Percentiles rank a stretch among this genome's conserved stretches.
Conservation (phyloP, 164 flowering plant species). For the Piper longum region DNA sequence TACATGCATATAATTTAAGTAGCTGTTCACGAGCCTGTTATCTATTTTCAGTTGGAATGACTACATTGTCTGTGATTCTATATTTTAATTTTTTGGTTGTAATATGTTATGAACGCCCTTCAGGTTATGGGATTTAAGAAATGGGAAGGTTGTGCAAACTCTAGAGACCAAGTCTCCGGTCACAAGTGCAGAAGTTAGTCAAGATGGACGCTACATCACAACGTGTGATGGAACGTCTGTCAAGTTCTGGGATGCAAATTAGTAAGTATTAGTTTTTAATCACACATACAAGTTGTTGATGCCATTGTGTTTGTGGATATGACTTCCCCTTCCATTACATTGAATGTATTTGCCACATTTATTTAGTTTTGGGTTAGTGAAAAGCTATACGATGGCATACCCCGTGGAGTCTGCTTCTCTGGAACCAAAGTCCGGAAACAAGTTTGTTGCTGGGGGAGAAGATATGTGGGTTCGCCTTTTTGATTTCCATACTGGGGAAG, state of each 20-base stretch:
- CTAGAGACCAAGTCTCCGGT: conserved; percentile 88
- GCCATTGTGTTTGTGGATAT: neutral
- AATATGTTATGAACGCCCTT: neutral
- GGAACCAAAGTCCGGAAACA: conserved; percentile 83
- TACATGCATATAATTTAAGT: too few relatives aligned
- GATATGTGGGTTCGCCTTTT: conserved; percentile 94
- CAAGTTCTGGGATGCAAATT: conserved; percentile 97
- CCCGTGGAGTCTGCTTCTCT: conserved; percentile 83
- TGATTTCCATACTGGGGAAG: conserved; percentile 92
- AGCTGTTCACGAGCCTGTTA: too few relatives aligned
- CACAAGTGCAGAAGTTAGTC: conserved; percentile 96
- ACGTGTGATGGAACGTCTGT: conserved; percentile 93
- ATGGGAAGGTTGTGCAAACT: conserved; percentile 66
- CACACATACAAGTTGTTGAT: neutral
- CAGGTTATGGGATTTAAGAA: conserved; percentile 94
- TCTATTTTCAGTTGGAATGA: too few relatives aligned
- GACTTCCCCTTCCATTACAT: neutral
- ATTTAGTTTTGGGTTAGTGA: conserved; percentile 78
- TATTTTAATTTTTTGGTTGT: neutral
- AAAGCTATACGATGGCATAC: conserved; percentile 82
- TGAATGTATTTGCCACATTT: neutral
- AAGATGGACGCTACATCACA: conserved; percentile 95
- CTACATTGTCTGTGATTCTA: too few relatives aligned
- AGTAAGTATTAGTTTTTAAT: conserved; percentile 35
- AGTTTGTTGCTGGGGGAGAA: conserved; percentile 93